Percentiles rank a stretch among this genome's conserved stretches.
phyloP scores from a whole-genome alignment of 345 rosid species.

The Linum trigynum region DNA sequence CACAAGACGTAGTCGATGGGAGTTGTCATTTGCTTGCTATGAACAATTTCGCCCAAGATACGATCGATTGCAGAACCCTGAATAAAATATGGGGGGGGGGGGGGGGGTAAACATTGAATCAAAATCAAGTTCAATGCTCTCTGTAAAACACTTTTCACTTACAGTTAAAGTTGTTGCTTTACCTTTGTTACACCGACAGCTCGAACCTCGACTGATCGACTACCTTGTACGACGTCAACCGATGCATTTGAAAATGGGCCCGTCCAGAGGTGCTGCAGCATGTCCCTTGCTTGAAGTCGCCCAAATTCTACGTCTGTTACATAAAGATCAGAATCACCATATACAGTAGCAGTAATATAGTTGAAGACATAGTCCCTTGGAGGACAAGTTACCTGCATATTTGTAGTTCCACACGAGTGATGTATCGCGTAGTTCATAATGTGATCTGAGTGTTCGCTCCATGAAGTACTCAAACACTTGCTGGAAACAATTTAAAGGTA shows the following conservation, averaged over 20 bases:
- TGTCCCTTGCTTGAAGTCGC: slow-evolving; percentile 93
- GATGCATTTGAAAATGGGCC: slow-evolving; percentile 99
- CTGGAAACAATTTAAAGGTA: slow-evolving; percentile 40
- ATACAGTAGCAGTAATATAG: background rate
- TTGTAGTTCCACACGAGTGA: slow-evolving; percentile 98
- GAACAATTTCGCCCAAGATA: slow-evolving; percentile 92
- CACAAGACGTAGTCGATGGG: slow-evolving; percentile 95
- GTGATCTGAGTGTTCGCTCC: slow-evolving; percentile 92
- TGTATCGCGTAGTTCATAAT: slow-evolving; percentile 76
- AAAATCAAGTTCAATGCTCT: slow-evolving; percentile 5
- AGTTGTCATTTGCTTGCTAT: slow-evolving; percentile 76
- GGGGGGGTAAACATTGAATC: slow-evolving; percentile 6
- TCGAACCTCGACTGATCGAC: slow-evolving; percentile 95
- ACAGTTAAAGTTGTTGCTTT: slow-evolving; percentile 3
- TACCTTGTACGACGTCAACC: slow-evolving; percentile 96
- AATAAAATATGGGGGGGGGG: slow-evolving; percentile 1
- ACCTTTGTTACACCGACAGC: slow-evolving; percentile 99
- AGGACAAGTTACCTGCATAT: slow-evolving; percentile 66
- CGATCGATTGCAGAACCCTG: slow-evolving; percentile 99
- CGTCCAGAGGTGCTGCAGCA: slow-evolving; percentile 99
- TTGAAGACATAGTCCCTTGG: background rate
- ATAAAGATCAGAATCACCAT: slow-evolving; percentile 12
- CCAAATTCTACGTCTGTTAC: slow-evolving; percentile 81
- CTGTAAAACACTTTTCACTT: background rate
- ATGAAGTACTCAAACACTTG: slow-evolving; percentile 96